Conservation (phyloP, 108 stramenopile genomes). For the Nannochloropsis salina region DNA sequence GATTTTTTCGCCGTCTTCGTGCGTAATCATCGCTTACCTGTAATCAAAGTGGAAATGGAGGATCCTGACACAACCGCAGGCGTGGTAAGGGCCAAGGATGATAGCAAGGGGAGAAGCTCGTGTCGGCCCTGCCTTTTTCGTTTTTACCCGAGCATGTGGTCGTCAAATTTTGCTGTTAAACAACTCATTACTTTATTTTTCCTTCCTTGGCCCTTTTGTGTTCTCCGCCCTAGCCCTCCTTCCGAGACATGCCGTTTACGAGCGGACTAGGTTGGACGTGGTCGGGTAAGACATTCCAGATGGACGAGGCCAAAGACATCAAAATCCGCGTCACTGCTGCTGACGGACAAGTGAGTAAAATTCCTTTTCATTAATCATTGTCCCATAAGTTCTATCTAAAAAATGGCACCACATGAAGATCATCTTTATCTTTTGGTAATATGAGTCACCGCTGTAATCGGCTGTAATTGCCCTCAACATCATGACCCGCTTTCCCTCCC, state of each 20-base stretch:
- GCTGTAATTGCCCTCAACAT: neutral
- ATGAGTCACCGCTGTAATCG: neutral
- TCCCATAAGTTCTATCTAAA: no score
- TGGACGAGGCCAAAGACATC: neutral
- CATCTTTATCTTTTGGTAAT: no score
- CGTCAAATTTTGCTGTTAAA: neutral
- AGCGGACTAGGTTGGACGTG: neutral
- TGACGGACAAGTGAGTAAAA: neutral
- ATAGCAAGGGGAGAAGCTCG: neutral
- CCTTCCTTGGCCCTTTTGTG: neutral
- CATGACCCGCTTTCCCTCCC: neutral
- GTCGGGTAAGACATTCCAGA: neutral
- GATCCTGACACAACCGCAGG: neutral
- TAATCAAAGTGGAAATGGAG: conserved; percentile 6
- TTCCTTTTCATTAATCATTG: neutral
- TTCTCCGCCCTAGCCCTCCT: neutral
- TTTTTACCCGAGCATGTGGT: neutral
- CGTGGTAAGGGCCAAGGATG: neutral
- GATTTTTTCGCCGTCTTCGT: conserved; percentile 3
- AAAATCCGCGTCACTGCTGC: neutral
- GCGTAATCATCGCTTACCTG: neutral
- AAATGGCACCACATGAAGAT: no score
- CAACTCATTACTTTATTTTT: neutral
- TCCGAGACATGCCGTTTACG: neutral
- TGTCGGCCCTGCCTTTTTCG: no score